Percentiles rank a stretch among this genome's conserved stretches.
Evolutionary conservation across 164 flowering plant genomes (phyloP).

Genomic region (Cinnamomum micranthum): DNA sequence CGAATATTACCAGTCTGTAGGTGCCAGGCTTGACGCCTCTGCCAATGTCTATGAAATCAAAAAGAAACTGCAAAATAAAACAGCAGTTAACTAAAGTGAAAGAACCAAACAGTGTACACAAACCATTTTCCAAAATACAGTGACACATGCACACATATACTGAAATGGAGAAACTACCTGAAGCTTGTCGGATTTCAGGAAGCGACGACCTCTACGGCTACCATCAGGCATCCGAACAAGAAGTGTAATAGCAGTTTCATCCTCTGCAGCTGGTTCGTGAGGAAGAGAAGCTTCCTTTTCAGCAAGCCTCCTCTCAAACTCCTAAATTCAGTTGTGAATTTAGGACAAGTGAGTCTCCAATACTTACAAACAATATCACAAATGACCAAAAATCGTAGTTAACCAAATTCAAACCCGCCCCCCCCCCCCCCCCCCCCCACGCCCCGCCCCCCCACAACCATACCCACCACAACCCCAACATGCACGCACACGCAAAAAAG

Average conservation of each 20-base stretch:
- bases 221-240: constrained; percentile 97
- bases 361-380: neutral
- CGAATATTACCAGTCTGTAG: constrained; percentile 76
- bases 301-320: constrained; percentile 67
- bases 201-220: constrained; percentile 81
- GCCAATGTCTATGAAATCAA: constrained; percentile 85
- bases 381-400: neutral
- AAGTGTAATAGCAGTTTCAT: constrained; percentile 76
- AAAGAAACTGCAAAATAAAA: constrained; percentile 60
- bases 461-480: no score
- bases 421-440: no score
- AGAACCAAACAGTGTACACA: neutral
- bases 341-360: neutral
- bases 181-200: constrained; percentile 68
- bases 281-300: constrained; percentile 90
- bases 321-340: constrained; percentile 38
- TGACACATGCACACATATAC: neutral
- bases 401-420: no score
- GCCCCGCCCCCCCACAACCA: no score
- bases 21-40: constrained; percentile 77
- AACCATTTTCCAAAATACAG: no score
- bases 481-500: no score
- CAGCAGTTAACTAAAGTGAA: neutral
- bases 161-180: constrained; percentile 39
- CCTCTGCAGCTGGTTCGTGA: constrained; percentile 66